Conservation (phyloP, 2,329 filamentous ascomycete species). For the Tolypocladium tundrense region DNA sequence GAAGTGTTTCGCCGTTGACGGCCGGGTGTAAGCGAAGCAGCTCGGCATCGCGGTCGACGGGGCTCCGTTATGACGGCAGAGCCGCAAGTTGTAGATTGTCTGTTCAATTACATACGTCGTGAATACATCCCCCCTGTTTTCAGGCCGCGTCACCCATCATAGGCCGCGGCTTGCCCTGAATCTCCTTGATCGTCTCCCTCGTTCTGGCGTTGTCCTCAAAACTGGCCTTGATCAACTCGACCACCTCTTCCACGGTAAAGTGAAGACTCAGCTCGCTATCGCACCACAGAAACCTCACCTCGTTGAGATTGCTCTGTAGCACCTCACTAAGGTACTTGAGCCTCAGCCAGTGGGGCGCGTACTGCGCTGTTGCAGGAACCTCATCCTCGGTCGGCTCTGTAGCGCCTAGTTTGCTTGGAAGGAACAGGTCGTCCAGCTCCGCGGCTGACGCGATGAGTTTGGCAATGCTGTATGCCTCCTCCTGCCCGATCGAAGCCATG, state of each 20-base stretch:
- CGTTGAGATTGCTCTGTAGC: slow-evolving; percentile 55
- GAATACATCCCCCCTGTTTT: neutral
- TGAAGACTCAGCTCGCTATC: slow-evolving; percentile 57
- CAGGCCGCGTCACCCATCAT: slow-evolving; percentile 2
- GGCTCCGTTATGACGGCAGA: neutral
- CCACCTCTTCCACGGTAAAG: slow-evolving; percentile 49
- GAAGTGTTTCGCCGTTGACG: neutral
- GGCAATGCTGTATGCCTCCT: slow-evolving; percentile 53
- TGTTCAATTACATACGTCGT: neutral
- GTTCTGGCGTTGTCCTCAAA: slow-evolving; percentile 54
- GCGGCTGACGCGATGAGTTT: slow-evolving; percentile 47
- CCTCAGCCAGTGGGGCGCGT: slow-evolving; percentile 51
- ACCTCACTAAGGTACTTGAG: slow-evolving; percentile 56
- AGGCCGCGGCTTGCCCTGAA: slow-evolving; percentile 40
- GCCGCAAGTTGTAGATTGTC: neutral
- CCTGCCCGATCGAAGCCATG: slow-evolving; percentile 49
- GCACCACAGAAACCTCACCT: slow-evolving; percentile 53
- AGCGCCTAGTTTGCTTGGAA: slow-evolving; percentile 29
- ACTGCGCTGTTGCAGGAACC: slow-evolving; percentile 47
- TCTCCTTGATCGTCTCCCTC: slow-evolving; percentile 47
- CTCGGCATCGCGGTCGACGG: neutral
- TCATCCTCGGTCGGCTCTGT: slow-evolving; percentile 22
- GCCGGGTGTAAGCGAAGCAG: neutral
- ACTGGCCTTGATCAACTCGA: slow-evolving; percentile 52
- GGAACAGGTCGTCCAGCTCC: slow-evolving; percentile 49